These are phyloP conservation scores for Apiospora sp. DNA, from an alignment of 2,329 filamentous ascomycete species.

Conservation along the genomic window DNA sequence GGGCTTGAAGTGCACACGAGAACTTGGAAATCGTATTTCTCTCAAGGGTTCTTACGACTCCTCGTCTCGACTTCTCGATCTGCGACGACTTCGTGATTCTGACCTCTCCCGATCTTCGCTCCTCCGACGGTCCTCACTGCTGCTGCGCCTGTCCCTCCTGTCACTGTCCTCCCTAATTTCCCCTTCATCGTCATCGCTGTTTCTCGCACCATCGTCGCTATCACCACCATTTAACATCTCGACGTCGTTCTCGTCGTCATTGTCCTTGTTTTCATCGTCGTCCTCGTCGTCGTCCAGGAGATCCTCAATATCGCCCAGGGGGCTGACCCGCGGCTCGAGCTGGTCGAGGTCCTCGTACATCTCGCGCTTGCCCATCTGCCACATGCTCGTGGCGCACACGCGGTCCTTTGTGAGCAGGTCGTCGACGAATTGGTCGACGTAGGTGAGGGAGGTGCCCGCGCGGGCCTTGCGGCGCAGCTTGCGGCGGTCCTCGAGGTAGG, in stretches of 20 bases:
- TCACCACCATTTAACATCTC: slow-evolving; percentile 32
- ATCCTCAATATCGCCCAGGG: slow-evolving; percentile 80
- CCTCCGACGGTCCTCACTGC: neutral
- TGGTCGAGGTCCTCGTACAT: slow-evolving; percentile 88
- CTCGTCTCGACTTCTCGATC: slow-evolving; percentile 19
- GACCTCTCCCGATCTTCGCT: slow-evolving; percentile 12
- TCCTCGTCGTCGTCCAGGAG: slow-evolving; percentile 65
- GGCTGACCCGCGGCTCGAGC: slow-evolving; percentile 84
- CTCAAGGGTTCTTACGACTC: neutral
- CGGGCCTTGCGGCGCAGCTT: slow-evolving; percentile 83
- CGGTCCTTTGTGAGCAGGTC: slow-evolving; percentile 88
- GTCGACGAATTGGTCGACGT: slow-evolving; percentile 92
- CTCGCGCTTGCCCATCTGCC: slow-evolving; percentile 86
- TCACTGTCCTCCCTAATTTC: slow-evolving; percentile 48
- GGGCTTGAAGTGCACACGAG: slow-evolving; percentile 1
- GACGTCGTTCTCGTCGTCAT: slow-evolving; percentile 11
- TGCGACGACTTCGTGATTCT: neutral
- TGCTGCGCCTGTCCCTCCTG: slow-evolving; percentile 33
- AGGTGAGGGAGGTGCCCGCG: slow-evolving; percentile 77
- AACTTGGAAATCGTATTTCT: neutral
- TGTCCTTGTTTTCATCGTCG: slow-evolving; percentile 40
- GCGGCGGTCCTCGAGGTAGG: slow-evolving; percentile 79
- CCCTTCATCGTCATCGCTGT: slow-evolving; percentile 38
- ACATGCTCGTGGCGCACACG: slow-evolving; percentile 89
- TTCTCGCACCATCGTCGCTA: slow-evolving; percentile 29